Percentiles rank a stretch among this genome's conserved stretches.
Evolutionary conservation across 768 basidiomycete species (phyloP).

Genomic region (Pulveroboletus sp.): DNA sequence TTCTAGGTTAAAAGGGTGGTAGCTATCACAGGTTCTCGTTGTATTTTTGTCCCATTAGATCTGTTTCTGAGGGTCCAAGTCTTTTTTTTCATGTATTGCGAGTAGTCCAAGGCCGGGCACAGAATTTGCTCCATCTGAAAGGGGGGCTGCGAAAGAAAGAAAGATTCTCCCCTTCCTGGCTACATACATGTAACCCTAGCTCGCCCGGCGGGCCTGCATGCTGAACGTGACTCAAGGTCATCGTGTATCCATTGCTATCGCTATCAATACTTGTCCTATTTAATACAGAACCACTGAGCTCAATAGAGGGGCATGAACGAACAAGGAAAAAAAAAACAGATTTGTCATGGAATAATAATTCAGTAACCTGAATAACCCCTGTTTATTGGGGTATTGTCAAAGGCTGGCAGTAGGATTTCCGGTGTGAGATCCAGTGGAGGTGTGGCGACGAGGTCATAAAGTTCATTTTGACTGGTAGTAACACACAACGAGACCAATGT

Average conservation of each 20-base stretch:
- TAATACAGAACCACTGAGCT: constrained; percentile 9
- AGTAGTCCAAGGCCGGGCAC: too few relatives aligned
- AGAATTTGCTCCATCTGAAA: neutral
- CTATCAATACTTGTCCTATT: too few relatives aligned
- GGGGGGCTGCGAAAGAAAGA: neutral
- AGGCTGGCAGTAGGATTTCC: constrained; percentile 22
- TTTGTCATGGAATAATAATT: constrained; percentile 10
- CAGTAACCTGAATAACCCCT: neutral
- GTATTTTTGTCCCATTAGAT: too few relatives aligned
- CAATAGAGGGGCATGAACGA: too few relatives aligned
- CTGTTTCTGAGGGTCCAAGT: too few relatives aligned
- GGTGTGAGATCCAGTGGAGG: constrained; percentile 7
- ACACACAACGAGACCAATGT: too few relatives aligned
- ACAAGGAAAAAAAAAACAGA: neutral
- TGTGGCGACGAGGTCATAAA: constrained; percentile 7
- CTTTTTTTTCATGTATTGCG: too few relatives aligned
- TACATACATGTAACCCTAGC: neutral
- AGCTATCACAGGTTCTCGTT: too few relatives aligned
- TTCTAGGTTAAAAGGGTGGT: too few relatives aligned
- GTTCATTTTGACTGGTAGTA: too few relatives aligned
- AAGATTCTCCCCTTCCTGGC: neutral
- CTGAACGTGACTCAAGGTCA: too few relatives aligned
- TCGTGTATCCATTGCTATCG: constrained; percentile 1
- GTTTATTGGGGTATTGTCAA: constrained; percentile 17
- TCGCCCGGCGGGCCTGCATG: neutral